Evolutionary conservation across 2,329 filamentous ascomycete genomes (phyloP).

Genomic region (Cladorrhinum sp.): DNA sequence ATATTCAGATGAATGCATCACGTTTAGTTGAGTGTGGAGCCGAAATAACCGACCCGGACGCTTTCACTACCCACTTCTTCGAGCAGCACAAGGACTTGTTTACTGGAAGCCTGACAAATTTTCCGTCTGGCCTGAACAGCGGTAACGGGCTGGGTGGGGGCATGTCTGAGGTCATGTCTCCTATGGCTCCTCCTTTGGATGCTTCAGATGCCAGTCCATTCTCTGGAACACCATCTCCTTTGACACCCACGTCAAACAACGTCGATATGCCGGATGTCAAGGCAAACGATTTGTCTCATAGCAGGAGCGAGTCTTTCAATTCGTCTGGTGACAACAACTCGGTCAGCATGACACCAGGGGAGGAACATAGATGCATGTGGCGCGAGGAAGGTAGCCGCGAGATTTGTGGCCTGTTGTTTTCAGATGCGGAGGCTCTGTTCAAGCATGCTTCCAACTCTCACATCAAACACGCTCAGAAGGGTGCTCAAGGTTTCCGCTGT

Average conservation of each 20-base stretch:
- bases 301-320: conserved; percentile 18
- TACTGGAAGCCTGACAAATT: conserved; percentile 5
- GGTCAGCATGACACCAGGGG: conserved; percentile 13
- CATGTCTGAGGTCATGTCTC: conserved; percentile 23
- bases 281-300: conserved; percentile 7
- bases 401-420: conserved; percentile 36
- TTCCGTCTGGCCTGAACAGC: neutral
- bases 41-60: conserved; percentile 25
- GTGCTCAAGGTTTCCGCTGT: conserved; percentile 48
- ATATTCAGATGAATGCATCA: conserved; percentile 19
- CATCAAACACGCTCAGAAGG: conserved; percentile 44
- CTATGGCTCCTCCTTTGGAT: conserved; percentile 24
- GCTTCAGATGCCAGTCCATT: conserved; percentile 26
- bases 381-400: conserved; percentile 23
- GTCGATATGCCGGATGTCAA: conserved; percentile 24
- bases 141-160: conserved; percentile 3
- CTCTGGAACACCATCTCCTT: conserved; percentile 24
- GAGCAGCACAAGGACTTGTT: conserved; percentile 25
- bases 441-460: conserved; percentile 53
- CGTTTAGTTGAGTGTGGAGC: conserved; percentile 26
- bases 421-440: conserved; percentile 49
- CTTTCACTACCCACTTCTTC: conserved; percentile 29
- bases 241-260: conserved; percentile 26
- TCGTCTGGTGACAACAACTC: conserved; percentile 16
- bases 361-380: conserved; percentile 33